Base-by-base conservation (phyloP, 2,329 filamentous ascomycete genomes). In the Anthostomella pinea region DNA sequence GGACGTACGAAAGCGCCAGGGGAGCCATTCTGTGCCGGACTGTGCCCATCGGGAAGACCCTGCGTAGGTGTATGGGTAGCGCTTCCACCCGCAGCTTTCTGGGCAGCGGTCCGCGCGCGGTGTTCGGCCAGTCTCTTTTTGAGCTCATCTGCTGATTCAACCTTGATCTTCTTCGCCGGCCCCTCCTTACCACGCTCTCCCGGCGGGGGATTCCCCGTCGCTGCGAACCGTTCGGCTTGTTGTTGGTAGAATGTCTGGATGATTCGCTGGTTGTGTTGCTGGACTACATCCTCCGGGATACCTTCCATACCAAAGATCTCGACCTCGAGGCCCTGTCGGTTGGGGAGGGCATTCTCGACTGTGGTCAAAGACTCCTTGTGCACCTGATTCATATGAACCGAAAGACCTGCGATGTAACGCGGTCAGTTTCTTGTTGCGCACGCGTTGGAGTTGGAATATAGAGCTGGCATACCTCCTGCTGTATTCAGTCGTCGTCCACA, bases 291-390 rank as follows among this genome's bases (percentile, higher is more conserved):
- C 40, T 88, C 84, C 3, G 93, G 93, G 23, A 97, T 87, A 57
- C 93, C 93, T 63, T 96, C 89, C 87, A 96, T 96, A 57, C 91
- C 93, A 61, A 97, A 98, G 56, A 98, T 96, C 66, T 98, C 93
- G 42, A 95, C 81, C 42, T 95, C 88, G 42, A 95, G 79, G 41
- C 85, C 84, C 47, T 87, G 80, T 45, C 93, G 82, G 56, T 91
- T 91, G 0, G 86, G 83, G 3, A 96, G 76, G 32, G 93, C 89
- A 73, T 97, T 96, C 54, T 96, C 91, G 57, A 98, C 89, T 28
- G 81, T 79, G 14, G 79, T 81, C 32, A 97, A 76, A 19, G 83
- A 86, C 63, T 96, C 90, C 65, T 98, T 98, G 72, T 98, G 93
- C 30, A 98, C 93, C 64, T 98, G 93, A 60, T 91, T 94, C 87